Evolutionary conservation across 441 rosid species (phyloP).

Genomic region (Heliophila coronopifolia): DNA sequence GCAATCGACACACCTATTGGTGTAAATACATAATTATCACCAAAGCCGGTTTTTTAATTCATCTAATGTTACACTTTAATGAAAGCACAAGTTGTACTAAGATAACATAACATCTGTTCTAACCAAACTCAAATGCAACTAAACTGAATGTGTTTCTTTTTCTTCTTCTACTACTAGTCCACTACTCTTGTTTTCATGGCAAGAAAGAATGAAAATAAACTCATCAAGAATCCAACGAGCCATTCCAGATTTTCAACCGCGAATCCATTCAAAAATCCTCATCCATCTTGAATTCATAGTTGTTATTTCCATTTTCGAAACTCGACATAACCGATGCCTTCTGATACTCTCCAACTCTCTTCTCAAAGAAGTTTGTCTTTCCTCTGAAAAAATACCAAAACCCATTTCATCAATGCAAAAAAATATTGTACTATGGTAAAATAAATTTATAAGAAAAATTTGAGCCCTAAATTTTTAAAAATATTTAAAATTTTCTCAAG

Average conservation of each 20-base stretch:
- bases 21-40: too few species aligned
- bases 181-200: background rate
- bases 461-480: too few species aligned
- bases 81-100: background rate
- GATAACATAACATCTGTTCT: background rate
- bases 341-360: constrained; percentile 84
- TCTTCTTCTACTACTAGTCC: background rate
- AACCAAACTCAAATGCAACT: background rate
- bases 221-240: constrained; percentile 9
- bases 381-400: constrained; percentile 48
- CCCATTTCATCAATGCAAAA: background rate
- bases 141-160: background rate
- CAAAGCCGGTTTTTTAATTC: too few species aligned
- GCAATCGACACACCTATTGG: too few species aligned
- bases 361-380: constrained; percentile 73
- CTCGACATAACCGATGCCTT: constrained; percentile 82
- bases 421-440: too few species aligned
- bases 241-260: background rate
- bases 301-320: constrained; percentile 52
- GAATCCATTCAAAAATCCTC: constrained; percentile 53
- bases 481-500: too few species aligned
- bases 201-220: background rate
- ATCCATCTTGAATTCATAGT: constrained; percentile 59
- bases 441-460: too few species aligned
- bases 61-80: background rate